These are phyloP conservation scores for Gossypium armourianum DNA, from an alignment of 441 rosid species.

Conservation along the genomic window DNA sequence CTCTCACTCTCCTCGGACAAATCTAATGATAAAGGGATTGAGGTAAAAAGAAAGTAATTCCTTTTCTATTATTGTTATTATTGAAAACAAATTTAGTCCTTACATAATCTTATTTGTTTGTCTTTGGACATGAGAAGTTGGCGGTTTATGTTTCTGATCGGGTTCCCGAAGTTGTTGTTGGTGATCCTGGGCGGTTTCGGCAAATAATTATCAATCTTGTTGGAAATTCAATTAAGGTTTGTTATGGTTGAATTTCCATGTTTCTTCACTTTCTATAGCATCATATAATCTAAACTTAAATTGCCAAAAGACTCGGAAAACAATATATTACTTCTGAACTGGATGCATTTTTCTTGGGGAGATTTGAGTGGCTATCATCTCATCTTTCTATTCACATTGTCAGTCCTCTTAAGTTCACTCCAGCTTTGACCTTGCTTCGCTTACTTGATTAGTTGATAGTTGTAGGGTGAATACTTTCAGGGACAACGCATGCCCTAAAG, in stretches of 20 bases:
- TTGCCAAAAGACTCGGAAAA: neutral
- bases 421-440: neutral
- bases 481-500: too few relatives aligned
- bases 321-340: neutral
- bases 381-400: too few relatives aligned
- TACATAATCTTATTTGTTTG: constrained; percentile 14
- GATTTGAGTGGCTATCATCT: too few relatives aligned
- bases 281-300: neutral
- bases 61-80: neutral
- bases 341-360: too few relatives aligned
- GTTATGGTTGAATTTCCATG: constrained; percentile 10
- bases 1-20: constrained; percentile 59
- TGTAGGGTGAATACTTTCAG: too few relatives aligned
- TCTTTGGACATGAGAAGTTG: constrained; percentile 44
- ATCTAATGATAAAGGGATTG: constrained; percentile 62
- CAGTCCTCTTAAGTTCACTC: neutral
- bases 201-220: constrained; percentile 89
- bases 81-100: neutral
- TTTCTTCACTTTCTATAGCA: constrained; percentile 9
- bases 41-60: constrained; percentile 35
- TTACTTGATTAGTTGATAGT: too few relatives aligned
- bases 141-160: constrained; percentile 68
- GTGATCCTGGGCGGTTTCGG: constrained; percentile 76
- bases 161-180: constrained; percentile 69
- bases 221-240: constrained; percentile 85